Percentiles rank a stretch among this genome's conserved stretches.
Conservation (phyloP, 169 alveolate species). For the Plasmodium coatneyi region DNA sequence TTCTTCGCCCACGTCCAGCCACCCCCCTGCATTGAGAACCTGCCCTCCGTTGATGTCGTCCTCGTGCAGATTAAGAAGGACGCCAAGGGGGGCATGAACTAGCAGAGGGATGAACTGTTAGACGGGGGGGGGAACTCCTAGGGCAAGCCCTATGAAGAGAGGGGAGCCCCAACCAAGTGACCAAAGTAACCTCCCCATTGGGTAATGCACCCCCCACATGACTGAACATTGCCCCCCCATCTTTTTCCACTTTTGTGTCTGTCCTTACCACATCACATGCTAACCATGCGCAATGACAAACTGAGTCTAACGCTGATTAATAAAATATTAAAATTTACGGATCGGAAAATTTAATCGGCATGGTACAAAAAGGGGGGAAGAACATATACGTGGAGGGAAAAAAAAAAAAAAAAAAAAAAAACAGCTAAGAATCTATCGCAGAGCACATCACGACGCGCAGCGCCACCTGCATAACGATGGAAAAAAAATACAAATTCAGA, state of each 20-base stretch:
- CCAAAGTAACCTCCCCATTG: not conserved
- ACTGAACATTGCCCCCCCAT: not conserved
- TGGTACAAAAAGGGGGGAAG: constrained; percentile 36
- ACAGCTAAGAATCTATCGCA: not conserved
- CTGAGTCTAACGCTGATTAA: constrained; percentile 45
- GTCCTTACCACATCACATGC: not conserved
- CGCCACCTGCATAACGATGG: not conserved
- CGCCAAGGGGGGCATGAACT: not conserved
- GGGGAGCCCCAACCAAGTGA: not conserved
- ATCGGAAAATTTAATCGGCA: constrained; percentile 72
- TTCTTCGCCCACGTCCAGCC: constrained; percentile 1
- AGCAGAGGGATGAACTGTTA: not conserved
- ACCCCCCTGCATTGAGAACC: constrained; percentile 16
- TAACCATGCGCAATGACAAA: too few relatives aligned
- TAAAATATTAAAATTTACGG: constrained; percentile 66
- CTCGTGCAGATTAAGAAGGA: constrained; percentile 48
- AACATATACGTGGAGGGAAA: not conserved
- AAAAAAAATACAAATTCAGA: not conserved
- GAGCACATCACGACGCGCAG: not conserved
- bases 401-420: constrained; percentile 37
- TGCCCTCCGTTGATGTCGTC: constrained; percentile 62
- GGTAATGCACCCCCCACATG: not conserved
- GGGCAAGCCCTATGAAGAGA: not conserved
- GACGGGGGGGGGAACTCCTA: too few relatives aligned
- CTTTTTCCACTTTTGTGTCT: not conserved